Conservation (phyloP, 2,329 filamentous ascomycete genomes). For the Pestalotiopsis sp. region DNA sequence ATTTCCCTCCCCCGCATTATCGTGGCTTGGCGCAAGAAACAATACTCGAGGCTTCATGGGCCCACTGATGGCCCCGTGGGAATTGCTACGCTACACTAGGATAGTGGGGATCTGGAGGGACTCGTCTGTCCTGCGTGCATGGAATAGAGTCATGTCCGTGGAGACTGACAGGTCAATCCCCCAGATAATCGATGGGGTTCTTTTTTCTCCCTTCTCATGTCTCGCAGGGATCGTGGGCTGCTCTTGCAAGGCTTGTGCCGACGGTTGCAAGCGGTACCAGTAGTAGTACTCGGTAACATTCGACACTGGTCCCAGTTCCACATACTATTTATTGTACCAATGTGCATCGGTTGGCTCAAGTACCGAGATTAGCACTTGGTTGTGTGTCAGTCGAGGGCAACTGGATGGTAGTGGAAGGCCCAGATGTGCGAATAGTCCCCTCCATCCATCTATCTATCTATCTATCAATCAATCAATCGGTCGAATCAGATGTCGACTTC, state of each 20-base stretch:
- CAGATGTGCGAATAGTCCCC: not conserved
- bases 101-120: not conserved
- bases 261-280: not conserved
- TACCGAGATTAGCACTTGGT: not conserved
- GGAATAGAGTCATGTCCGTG: not conserved
- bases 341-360: not conserved
- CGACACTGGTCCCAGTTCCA: not conserved
- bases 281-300: not conserved
- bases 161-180: not conserved
- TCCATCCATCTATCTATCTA: no score
- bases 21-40: not conserved
- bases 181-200: not conserved
- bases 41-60: not conserved
- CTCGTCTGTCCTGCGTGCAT: not conserved
- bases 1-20: not conserved
- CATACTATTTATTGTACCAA: not conserved
- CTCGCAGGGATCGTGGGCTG: not conserved
- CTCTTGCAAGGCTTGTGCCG: not conserved
- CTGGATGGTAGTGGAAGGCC: not conserved
- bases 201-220: not conserved
- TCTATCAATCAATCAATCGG: not conserved
- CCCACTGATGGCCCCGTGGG: not conserved
- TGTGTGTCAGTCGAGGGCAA: not conserved
- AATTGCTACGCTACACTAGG: not conserved
- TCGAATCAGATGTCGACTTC: not conserved